Conservation (phyloP, 2,329 filamentous ascomycete genomes). For the Mollisia scopiformis region DNA sequence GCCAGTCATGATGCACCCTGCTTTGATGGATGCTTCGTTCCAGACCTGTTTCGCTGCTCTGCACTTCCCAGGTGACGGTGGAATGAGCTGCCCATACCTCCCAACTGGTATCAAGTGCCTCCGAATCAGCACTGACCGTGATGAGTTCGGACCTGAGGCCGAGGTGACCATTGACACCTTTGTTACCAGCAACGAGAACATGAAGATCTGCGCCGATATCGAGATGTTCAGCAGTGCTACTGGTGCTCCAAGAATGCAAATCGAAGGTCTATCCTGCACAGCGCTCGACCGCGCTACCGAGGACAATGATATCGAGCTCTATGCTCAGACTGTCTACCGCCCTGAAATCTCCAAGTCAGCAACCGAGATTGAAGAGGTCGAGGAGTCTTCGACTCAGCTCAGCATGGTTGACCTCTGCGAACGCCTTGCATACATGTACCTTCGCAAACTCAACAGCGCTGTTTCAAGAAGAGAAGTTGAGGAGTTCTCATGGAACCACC, state of each 20-base stretch:
- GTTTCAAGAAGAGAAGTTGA: slow-evolving; percentile 11
- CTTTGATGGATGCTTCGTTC: slow-evolving; percentile 58
- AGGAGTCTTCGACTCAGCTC: slow-evolving; percentile 1
- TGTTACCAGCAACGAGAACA: slow-evolving; percentile 16
- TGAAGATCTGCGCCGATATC: slow-evolving; percentile 16
- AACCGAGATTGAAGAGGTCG: not conserved
- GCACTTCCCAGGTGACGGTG: slow-evolving; percentile 13
- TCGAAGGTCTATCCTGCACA: slow-evolving; percentile 15
- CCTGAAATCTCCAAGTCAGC: slow-evolving; percentile 11
- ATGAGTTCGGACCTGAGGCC: slow-evolving; percentile 10
- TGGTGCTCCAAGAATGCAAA: slow-evolving; percentile 12
- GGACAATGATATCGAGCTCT: slow-evolving; percentile 14
- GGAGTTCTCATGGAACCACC: slow-evolving; percentile 13
- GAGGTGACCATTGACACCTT: slow-evolving; percentile 14
- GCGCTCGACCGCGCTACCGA: slow-evolving; percentile 13
- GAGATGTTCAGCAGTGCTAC: slow-evolving; percentile 12
- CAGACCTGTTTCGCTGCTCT: slow-evolving; percentile 48
- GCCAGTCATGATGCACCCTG: slow-evolving; percentile 46
- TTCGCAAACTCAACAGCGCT: slow-evolving; percentile 10
- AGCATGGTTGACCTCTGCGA: slow-evolving; percentile 14
- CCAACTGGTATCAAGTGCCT: slow-evolving; percentile 17
- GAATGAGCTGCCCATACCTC: slow-evolving; percentile 12
- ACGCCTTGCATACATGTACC: slow-evolving; percentile 15
- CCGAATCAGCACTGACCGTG: slow-evolving; percentile 15
- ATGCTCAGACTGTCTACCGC: slow-evolving; percentile 13